Evolutionary conservation across 176 grass and related monocot genomes (phyloP).

Genomic region (Juncus effusus): DNA sequence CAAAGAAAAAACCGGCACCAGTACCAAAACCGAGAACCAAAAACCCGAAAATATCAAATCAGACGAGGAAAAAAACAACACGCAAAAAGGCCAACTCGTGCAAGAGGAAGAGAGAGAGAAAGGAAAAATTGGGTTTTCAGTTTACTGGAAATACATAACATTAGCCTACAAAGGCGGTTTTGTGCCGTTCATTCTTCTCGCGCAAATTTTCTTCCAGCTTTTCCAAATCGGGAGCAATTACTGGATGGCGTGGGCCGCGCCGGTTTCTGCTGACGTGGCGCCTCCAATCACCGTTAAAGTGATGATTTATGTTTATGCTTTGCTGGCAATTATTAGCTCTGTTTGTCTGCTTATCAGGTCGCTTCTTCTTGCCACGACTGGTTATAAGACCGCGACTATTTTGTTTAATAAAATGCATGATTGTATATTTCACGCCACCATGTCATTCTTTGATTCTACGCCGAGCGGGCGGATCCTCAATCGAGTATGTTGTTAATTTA

Average conservation of each 20-base stretch:
- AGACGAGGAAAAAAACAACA: conserved; percentile 27
- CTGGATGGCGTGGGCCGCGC: conserved; percentile 61
- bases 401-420: conserved; percentile 40
- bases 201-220: conserved; percentile 46
- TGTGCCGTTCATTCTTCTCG: conserved; percentile 50
- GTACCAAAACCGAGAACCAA: conserved; percentile 23
- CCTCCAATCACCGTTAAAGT: conserved; percentile 35
- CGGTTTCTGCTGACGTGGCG: conserved; percentile 31
- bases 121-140: conserved; percentile 49
- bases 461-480: conserved; percentile 33
- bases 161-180: conserved; percentile 50
- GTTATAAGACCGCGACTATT: conserved; percentile 33
- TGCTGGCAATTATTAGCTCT: conserved; percentile 42
- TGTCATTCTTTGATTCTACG: conserved; percentile 52
- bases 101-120: conserved; percentile 74
- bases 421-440: conserved; percentile 35
- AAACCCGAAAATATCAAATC: conserved; percentile 32
- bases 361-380: conserved; percentile 37
- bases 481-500: conserved; percentile 23
- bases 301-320: conserved; percentile 44
- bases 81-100: conserved; percentile 52
- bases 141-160: conserved; percentile 65
- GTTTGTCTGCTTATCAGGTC: conserved; percentile 37
- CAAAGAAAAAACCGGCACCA: neutral
- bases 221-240: conserved; percentile 58